A percentile compares a stretch with the other conserved stretches of the same genome.
Evolutionary conservation across 2,329 filamentous ascomycete species (phyloP).

Genomic region (Meredithiella fracta): DNA sequence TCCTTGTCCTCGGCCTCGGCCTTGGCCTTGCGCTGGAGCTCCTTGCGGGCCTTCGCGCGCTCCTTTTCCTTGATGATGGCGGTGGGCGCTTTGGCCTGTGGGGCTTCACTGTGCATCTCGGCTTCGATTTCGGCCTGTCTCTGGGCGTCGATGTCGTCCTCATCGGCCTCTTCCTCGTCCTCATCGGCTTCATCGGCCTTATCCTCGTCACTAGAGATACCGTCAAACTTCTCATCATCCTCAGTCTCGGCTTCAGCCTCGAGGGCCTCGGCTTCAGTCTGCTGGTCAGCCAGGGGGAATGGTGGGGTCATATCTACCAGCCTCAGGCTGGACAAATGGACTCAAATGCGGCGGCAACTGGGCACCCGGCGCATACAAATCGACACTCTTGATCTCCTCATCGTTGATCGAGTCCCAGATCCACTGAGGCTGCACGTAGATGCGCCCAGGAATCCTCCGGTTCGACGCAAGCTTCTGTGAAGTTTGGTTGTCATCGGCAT

Average conservation of each 20-base stretch:
- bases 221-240: constrained; percentile 30
- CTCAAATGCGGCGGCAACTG: constrained; percentile 86
- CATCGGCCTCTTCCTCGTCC: constrained; percentile 27
- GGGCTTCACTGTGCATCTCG: constrained; percentile 57
- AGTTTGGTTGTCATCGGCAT: constrained; percentile 44
- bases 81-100: constrained; percentile 30
- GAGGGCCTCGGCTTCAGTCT: constrained; percentile 71
- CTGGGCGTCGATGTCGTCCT: constrained; percentile 25
- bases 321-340: constrained; percentile 78
- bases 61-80: constrained; percentile 37
- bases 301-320: constrained; percentile 83
- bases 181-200: constrained; percentile 31
- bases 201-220: constrained; percentile 28
- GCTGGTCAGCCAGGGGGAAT: constrained; percentile 71
- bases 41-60: constrained; percentile 55
- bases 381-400: constrained; percentile 69
- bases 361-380: constrained; percentile 78
- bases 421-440: constrained; percentile 95
- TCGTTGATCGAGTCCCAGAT: constrained; percentile 96
- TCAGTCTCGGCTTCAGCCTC: constrained; percentile 44
- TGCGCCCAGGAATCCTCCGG: constrained; percentile 72
- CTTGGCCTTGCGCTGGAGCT: constrained; percentile 51
- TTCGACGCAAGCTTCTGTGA: constrained; percentile 42
- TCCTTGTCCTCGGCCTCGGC: constrained; percentile 77
- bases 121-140: constrained; percentile 87